phyloP scores from a whole-genome alignment of 768 basidiomycete genomes.

The Mrakia gelida region DNA sequence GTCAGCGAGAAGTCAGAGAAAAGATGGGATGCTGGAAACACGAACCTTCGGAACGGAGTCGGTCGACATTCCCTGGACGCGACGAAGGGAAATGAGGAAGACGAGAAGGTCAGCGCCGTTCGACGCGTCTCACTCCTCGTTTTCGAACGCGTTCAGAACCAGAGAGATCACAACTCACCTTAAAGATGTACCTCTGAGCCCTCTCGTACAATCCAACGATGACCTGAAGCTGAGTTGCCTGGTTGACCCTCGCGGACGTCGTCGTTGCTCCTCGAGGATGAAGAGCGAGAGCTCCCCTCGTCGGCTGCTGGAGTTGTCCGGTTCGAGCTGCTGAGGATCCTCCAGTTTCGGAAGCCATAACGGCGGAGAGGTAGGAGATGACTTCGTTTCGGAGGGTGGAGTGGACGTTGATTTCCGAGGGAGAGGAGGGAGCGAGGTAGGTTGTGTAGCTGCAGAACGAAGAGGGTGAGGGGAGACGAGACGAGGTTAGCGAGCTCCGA shows the following conservation, averaged over 20 bases:
- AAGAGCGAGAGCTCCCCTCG: background rate
- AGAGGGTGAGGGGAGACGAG: background rate
- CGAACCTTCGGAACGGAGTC: conserved; percentile 84
- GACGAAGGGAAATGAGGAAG: background rate
- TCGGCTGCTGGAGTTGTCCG: conserved; percentile 64
- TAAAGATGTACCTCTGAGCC: conserved; percentile 94
- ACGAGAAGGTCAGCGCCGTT: background rate
- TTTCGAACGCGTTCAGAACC: background rate
- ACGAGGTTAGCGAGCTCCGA: background rate
- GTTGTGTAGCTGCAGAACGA: conserved; percentile 63
- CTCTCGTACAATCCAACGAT: conserved; percentile 91
- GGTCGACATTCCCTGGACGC: conserved; percentile 67
- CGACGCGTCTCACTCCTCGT: conserved; percentile 41
- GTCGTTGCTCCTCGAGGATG: background rate
- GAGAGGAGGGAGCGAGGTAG: conserved; percentile 91
- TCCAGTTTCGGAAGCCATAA: conserved; percentile 54
- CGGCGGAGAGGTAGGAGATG: conserved; percentile 83
- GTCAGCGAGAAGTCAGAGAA: background rate
- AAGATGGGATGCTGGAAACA: background rate
- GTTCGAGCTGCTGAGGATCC: conserved; percentile 54
- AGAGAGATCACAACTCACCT: conserved; percentile 41
- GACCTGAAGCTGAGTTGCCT: conserved; percentile 89
- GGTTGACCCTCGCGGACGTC: conserved; percentile 67
- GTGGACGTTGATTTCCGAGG: conserved; percentile 95
- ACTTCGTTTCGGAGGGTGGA: conserved; percentile 91